Conservation (phyloP, 495 filamentous ascomycete species). For the Penicillium silybi region DNA sequence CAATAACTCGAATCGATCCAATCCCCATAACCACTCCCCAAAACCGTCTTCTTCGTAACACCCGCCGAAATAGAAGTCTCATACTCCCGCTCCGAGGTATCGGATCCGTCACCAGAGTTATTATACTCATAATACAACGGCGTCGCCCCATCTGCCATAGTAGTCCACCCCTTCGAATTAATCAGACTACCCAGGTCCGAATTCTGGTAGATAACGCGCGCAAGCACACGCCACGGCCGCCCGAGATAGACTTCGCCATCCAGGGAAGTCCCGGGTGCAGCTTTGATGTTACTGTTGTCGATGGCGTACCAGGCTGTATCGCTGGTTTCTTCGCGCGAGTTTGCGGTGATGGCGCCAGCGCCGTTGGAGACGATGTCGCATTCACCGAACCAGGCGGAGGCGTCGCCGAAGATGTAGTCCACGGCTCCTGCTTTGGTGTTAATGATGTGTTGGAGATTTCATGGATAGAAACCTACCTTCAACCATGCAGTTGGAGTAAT, state of each 20-base stretch:
- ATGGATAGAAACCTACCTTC: conserved; percentile 36
- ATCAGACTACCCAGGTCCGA: conserved; percentile 53
- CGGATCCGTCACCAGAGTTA: conserved; percentile 55
- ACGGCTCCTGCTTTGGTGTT: conserved; percentile 20
- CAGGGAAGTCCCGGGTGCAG: conserved; percentile 42
- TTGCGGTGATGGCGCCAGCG: conserved; percentile 51
- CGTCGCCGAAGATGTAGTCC: conserved; percentile 69
- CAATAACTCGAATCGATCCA: conserved; percentile 34
- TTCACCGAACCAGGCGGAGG: conserved; percentile 60
- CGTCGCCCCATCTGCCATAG: conserved; percentile 42
- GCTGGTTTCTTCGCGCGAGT: conserved; percentile 47
- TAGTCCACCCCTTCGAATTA: conserved; percentile 58
- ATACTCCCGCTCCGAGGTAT: conserved; percentile 53
- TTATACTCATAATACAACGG: conserved; percentile 55
- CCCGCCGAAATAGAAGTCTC: conserved; percentile 42
- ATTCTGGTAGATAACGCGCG: conserved; percentile 63
- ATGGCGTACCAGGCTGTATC: conserved; percentile 62
- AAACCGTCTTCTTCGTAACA: conserved; percentile 45
- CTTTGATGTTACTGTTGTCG: conserved; percentile 51
- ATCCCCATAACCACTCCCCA: conserved; percentile 47
- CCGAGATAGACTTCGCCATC: conserved; percentile 59
- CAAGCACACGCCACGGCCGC: conserved; percentile 61
- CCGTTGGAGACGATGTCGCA: conserved; percentile 55
- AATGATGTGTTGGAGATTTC: too few relatives aligned
- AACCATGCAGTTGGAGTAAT: conserved; percentile 55